phyloP scores from a whole-genome alignment of 257 asterid species.

The Plantago major region DNA sequence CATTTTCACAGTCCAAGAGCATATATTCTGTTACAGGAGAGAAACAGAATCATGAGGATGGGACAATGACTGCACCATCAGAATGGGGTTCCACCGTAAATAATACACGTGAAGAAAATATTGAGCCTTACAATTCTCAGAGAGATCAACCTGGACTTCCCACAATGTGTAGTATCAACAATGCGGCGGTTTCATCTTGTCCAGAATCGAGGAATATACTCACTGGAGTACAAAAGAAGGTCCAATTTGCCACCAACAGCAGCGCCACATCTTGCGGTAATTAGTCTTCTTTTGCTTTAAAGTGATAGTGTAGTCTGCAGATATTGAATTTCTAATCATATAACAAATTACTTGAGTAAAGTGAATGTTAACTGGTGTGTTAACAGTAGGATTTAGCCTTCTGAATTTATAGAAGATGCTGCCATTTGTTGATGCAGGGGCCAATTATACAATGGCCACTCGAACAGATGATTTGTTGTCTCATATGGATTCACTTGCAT shows the following conservation, averaged over 20 bases:
- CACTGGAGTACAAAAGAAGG: slow-evolving; percentile 67
- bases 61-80: slow-evolving; percentile 52
- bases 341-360: background rate
- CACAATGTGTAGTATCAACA: slow-evolving; percentile 29
- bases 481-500: slow-evolving; percentile 76
- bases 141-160: slow-evolving; percentile 38
- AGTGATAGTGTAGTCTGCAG: slow-evolving; percentile 13
- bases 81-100: slow-evolving; percentile 45
- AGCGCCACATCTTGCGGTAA: slow-evolving; percentile 55
- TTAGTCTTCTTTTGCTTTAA: slow-evolving; percentile 14
- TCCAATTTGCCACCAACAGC: slow-evolving; percentile 52
- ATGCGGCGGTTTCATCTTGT: slow-evolving; percentile 38
- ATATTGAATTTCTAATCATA: slow-evolving; percentile 15
- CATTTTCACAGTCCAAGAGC: slow-evolving; percentile 31
- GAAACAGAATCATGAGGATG: slow-evolving; percentile 38
- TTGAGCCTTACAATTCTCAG: slow-evolving; percentile 33
- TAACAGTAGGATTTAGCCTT: slow-evolving; percentile 24
- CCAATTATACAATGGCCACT: slow-evolving; percentile 46
- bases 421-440: slow-evolving; percentile 48
- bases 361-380: slow-evolving; percentile 7
- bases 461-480: slow-evolving; percentile 52
- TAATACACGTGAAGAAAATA: slow-evolving; percentile 36
- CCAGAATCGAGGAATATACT: slow-evolving; percentile 28
- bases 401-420: slow-evolving; percentile 24
- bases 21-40: slow-evolving; percentile 32